These are phyloP conservation scores for Aleurites moluccanus DNA, from an alignment of 441 rosid species.

Conservation along the genomic window DNA sequence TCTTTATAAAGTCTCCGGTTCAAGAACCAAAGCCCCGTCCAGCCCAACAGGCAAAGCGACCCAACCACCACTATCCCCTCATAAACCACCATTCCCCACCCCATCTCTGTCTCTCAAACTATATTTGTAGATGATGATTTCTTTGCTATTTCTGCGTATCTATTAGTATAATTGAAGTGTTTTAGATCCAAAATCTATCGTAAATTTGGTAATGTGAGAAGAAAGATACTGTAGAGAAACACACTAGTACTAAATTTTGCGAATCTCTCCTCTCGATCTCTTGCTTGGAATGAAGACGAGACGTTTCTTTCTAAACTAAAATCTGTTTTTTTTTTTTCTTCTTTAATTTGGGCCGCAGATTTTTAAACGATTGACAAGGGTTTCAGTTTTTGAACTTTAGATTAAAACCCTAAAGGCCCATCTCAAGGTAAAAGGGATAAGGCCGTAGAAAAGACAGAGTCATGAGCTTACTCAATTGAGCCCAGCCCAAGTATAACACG, in stretches of 20 bases:
- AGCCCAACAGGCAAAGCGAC: conserved; percentile 71
- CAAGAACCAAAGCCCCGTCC: conserved; percentile 93
- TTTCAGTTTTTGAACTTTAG: not conserved
- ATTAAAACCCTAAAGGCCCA: not conserved
- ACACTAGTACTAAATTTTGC: not conserved
- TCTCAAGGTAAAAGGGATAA: not conserved
- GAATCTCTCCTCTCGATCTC: not conserved
- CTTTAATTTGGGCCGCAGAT: not conserved
- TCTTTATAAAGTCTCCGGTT: conserved; percentile 88
- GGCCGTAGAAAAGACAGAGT: too few relatives aligned
- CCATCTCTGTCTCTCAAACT: conserved; percentile 37
- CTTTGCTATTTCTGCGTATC: not conserved
- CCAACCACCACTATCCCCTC: conserved; percentile 72
- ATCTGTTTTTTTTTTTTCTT: not conserved
- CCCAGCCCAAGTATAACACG: not conserved
- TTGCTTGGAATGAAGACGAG: not conserved
- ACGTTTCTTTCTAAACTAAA: not conserved
- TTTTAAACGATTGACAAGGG: not conserved
- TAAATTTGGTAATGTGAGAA: not conserved
- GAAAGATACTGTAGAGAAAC: not conserved
- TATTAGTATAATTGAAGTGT: not conserved
- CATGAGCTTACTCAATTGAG: too few relatives aligned
- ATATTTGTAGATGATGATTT: not conserved
- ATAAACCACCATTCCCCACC: conserved; percentile 71
- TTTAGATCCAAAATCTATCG: not conserved